Evolutionary conservation across 75 land plant genomes (phyloP).

Genomic region (Azolla pinnata): DNA sequence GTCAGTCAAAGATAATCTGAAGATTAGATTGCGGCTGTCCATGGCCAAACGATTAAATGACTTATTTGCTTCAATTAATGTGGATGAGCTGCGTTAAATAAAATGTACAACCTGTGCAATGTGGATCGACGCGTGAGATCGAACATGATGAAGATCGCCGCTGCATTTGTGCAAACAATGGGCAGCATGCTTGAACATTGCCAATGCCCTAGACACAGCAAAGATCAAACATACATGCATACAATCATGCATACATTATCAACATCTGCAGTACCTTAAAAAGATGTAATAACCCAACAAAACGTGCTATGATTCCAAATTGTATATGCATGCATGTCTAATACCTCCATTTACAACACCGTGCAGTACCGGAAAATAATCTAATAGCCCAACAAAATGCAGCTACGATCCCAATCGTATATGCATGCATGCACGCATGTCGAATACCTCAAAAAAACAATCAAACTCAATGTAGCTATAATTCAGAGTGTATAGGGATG

Average conservation of each 20-base stretch:
- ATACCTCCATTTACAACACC: too few species aligned
- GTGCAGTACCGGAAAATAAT: too few species aligned
- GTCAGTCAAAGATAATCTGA: conserved; percentile 2
- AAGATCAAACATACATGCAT: neutral
- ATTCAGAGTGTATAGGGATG: too few species aligned
- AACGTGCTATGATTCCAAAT: neutral
- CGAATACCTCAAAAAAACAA: too few species aligned
- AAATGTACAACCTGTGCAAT: conserved; percentile 52
- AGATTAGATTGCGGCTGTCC: too few species aligned
- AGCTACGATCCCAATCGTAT: neutral
- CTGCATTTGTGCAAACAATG: conserved; percentile 70
- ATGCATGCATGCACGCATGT: conserved; percentile 1
- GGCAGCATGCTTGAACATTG: conserved; percentile 42
- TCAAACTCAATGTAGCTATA: too few species aligned
- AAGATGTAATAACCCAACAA: neutral
- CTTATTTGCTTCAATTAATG: neutral
- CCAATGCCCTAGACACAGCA: conserved; percentile 53
- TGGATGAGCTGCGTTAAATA: neutral
- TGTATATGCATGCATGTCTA: neutral
- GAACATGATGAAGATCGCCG: conserved; percentile 69
- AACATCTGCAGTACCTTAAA: neutral
- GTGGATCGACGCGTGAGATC: conserved; percentile 71
- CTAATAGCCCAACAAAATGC: neutral
- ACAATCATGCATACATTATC: neutral
- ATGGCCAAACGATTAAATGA: too few species aligned